Base-by-base conservation (phyloP, 202 grass and related monocot genomes). In the Panicum virgatum region DNA sequence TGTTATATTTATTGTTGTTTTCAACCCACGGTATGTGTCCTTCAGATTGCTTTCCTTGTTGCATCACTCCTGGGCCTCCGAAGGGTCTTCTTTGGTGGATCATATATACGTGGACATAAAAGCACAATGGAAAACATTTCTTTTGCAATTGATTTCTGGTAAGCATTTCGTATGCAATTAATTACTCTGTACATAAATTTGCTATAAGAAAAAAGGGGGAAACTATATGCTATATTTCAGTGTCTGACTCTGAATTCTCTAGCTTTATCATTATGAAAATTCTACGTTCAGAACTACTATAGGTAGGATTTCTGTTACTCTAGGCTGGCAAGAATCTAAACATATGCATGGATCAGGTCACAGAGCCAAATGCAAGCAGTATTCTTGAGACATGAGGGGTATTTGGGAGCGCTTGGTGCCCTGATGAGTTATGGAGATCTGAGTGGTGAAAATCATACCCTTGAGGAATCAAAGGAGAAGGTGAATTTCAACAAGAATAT, bases 51-150 rank as follows among this genome's bases (percentile, higher is more conserved):
- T 26, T 98, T 92, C 75, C 96, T 98, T 91, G 96, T 98, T 63
- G 96, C 96, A 22, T 88, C 96, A 81, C 90, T 96, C 53, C 83
- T 98, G 84, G 92, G 92, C 40, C 90, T 96, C 65, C 84, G 15
- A 82, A 96, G 90, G 80, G 96, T 98, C 18, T 98, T 98, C 62
- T 98, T 98, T 72, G 96, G 96, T 79, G 96, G 96, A 86, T 98
- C 96, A 30, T 98, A 98, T 66, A 93, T 98, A 84, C 92, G 96
- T 67, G 96, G 92, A 57, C 96, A 98, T 83, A 89, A 76, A 68
- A 98, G 96, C 85, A 98, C 92, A 73, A 92, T 98, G 92, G 85
- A 96, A 79, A 95, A 95, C 84, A 93, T 98, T 88, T 87, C 92
- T 85, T 96, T 89, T 89, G 96, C 96, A 81, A 91, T 98, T 81